phyloP scores from a whole-genome alignment of 805 yeast genomes.

The Grigorovia jiainica region DNA sequence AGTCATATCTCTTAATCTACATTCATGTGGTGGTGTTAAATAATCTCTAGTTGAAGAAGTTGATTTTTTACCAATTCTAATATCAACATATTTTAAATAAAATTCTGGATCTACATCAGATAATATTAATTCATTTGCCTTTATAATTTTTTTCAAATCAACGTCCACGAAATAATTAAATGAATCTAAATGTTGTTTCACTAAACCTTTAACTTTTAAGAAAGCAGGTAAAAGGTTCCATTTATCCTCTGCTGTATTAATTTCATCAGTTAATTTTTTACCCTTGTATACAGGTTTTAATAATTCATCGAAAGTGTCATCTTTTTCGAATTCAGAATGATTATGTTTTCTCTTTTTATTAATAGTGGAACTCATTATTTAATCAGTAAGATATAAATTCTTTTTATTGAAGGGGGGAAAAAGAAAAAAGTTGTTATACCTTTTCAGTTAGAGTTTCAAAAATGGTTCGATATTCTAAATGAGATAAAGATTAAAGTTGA shows the following conservation, averaged over 20 bases:
- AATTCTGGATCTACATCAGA: slow-evolving; percentile 97
- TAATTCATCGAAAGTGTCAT: slow-evolving; percentile 65
- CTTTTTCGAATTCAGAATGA: slow-evolving; percentile 21
- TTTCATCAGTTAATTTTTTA: slow-evolving; percentile 74
- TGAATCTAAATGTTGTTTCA: slow-evolving; percentile 96
- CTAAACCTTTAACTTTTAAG: slow-evolving; percentile 88
- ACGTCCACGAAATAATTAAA: slow-evolving; percentile 92
- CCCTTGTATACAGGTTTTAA: slow-evolving; percentile 80
- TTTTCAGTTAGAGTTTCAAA: too few species aligned
- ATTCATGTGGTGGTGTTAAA: slow-evolving; percentile 82
- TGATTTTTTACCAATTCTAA: slow-evolving; percentile 79
- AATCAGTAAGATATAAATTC: too few species aligned
- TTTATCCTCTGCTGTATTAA: slow-evolving; percentile 87
- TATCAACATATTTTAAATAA: slow-evolving; percentile 85
- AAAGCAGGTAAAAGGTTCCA: slow-evolving; percentile 97
- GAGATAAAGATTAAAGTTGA: too few species aligned
- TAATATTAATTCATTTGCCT: slow-evolving; percentile 80
- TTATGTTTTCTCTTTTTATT: slow-evolving; percentile 9
- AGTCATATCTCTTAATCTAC: slow-evolving; percentile 87
- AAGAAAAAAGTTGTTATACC: too few species aligned
- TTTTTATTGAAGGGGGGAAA: too few species aligned
- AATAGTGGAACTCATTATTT: not conserved
- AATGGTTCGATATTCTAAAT: too few species aligned
- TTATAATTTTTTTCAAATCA: slow-evolving; percentile 84
- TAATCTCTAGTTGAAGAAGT: slow-evolving; percentile 47